Evolutionary conservation across 106 monocot species (phyloP).

Genomic region (Dioscorea alata): DNA sequence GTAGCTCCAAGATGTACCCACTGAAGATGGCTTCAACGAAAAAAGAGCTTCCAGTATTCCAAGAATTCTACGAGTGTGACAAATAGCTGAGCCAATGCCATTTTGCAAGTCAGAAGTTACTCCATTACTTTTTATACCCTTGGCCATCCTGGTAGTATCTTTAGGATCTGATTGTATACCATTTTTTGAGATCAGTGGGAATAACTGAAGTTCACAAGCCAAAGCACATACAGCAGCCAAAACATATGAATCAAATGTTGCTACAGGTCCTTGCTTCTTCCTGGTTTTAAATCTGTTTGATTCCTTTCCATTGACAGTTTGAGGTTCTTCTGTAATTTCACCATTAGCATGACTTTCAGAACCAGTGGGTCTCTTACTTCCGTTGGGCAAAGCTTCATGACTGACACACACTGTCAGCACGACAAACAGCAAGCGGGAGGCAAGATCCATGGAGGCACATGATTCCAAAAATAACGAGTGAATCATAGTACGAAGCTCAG

Average conservation of each 20-base stretch:
- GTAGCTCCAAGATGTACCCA: constrained; percentile 96
- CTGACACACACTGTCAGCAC: constrained; percentile 89
- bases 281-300: constrained; percentile 27
- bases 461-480: constrained; percentile 94
- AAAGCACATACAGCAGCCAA: constrained; percentile 92
- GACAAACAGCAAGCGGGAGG: constrained; percentile 86
- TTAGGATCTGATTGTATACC: constrained; percentile 33
- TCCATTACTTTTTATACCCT: constrained; percentile 41
- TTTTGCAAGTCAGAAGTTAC: constrained; percentile 38
- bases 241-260: constrained; percentile 95
- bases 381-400: constrained; percentile 81
- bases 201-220: constrained; percentile 94
- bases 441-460: constrained; percentile 90
- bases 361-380: constrained; percentile 80
- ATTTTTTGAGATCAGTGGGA: constrained; percentile 75
- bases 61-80: constrained; percentile 82
- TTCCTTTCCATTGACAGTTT: constrained; percentile 35
- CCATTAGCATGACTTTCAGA: constrained; percentile 20
- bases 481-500: constrained; percentile 92
- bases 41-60: constrained; percentile 94
- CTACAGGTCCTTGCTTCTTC: constrained; percentile 83
- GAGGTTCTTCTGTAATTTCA: constrained; percentile 30
- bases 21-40: constrained; percentile 91
- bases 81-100: constrained; percentile 56
- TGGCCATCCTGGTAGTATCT: constrained; percentile 21